phyloP scores from a whole-genome alignment of 1,284 basidiomycete genomes.

The Irpex sp. region DNA sequence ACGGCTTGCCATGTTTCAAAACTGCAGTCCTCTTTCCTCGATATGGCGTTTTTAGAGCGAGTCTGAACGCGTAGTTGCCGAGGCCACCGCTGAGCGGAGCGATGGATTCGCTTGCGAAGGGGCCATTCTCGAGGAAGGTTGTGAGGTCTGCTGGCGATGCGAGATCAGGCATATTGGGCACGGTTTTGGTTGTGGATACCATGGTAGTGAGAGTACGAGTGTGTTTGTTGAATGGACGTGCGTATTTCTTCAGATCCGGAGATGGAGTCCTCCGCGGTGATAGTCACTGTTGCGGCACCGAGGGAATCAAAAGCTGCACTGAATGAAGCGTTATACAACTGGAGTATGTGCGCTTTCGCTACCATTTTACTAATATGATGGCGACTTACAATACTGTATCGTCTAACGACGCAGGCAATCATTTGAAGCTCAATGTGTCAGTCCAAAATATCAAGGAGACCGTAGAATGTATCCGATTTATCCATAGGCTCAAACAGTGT shows the following conservation, averaged over 20 bases:
- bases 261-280: neutral
- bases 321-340: too few species aligned
- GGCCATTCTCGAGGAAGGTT: conserved; percentile 34
- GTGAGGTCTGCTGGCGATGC: conserved; percentile 26
- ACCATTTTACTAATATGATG: too few species aligned
- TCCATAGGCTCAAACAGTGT: too few species aligned
- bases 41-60: conserved; percentile 37
- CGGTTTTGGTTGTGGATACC: neutral
- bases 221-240: neutral
- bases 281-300: too few species aligned
- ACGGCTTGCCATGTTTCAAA: conserved; percentile 54
- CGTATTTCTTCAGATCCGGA: neutral
- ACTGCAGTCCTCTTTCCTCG: conserved; percentile 42
- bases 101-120: conserved; percentile 34
- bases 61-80: conserved; percentile 52
- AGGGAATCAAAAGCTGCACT: too few species aligned
- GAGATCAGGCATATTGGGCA: neutral
- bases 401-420: too few species aligned
- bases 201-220: too few species aligned
- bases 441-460: too few species aligned
- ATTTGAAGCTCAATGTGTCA: too few species aligned
- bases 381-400: too few species aligned
- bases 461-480: too few species aligned
- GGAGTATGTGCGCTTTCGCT: too few species aligned
- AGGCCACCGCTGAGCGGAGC: conserved; percentile 43